A percentile compares a stretch with the other conserved stretches of the same genome.
Evolutionary conservation across 768 basidiomycete genomes (phyloP).

Genomic region (Boletales sp.): DNA sequence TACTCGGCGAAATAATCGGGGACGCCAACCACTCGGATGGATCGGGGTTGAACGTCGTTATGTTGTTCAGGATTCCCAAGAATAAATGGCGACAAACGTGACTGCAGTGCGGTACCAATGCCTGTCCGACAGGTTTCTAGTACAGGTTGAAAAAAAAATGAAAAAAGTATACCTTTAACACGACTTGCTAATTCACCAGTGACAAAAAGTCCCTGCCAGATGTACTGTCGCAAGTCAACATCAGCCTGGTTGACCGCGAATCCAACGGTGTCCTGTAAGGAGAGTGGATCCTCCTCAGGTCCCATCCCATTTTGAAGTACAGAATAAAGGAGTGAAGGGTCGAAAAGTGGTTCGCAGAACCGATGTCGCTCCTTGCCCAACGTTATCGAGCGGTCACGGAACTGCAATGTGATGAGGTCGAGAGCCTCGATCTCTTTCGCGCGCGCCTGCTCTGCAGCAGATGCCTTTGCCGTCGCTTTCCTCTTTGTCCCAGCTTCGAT

Average conservation of each 20-base stretch:
- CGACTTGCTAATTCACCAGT: conserved; percentile 72
- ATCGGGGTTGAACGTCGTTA: conserved; percentile 70
- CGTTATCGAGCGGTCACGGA: conserved; percentile 66
- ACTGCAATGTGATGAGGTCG: conserved; percentile 75
- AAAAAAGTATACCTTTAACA: conserved; percentile 56
- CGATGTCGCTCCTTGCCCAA: conserved; percentile 86
- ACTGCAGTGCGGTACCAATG: conserved; percentile 64
- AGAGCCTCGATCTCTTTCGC: conserved; percentile 80
- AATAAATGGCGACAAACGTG: conserved; percentile 62
- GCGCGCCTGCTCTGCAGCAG: conserved; percentile 76
- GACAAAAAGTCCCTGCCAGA: conserved; percentile 78
- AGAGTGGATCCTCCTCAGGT: conserved; percentile 24
- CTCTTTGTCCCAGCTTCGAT: conserved; percentile 85
- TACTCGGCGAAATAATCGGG: conserved; percentile 94
- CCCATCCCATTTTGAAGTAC: conserved; percentile 26
- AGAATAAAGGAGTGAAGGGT: conserved; percentile 54
- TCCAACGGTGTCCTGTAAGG: conserved; percentile 68
- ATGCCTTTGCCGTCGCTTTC: conserved; percentile 64
- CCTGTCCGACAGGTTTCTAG: conserved; percentile 36
- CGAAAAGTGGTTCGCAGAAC: conserved; percentile 88
- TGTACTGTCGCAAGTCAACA: conserved; percentile 61
- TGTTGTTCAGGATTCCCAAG: conserved; percentile 58
- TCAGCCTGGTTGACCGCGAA: conserved; percentile 59
- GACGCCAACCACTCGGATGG: conserved; percentile 57
- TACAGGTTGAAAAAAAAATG: not conserved